Evolutionary conservation across 208 protist species (phyloP), one percentile per base, ranked within the genome.

Genomic region (Leishmania major): DNA sequence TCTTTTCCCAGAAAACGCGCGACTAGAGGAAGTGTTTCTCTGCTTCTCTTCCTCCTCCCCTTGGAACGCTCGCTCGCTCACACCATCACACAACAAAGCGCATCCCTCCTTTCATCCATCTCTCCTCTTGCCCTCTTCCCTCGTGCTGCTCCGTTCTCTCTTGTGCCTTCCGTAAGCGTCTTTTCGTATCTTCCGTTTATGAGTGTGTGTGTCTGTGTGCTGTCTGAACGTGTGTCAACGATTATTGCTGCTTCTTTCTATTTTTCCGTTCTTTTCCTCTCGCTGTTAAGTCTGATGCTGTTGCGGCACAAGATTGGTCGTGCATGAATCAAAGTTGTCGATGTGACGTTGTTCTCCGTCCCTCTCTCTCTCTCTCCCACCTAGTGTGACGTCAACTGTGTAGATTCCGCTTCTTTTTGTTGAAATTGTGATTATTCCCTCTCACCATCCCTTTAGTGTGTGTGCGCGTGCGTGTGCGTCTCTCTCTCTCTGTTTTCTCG

Each of bases 401-500:
- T 40, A 10, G 13, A 35, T 43, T 72, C 10, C 25, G 40, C 22
- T 49, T 72, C 67, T 49, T 49, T 31, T 45, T 47, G n/a, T 49
- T 31, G 8, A 28, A 6, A 11, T 19, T 45, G n/a, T 37, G 13
- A 47, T 72, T 22, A 37, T 0, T 72, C 35, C 66, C 11, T 70
- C 25, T 6, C 31, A 15, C 67, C 37, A 45, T 31, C 25, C 1
- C 78, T 77, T 51, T 49, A 6, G 22, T 22, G 60, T 35, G n/a
- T 72, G 43, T 43, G 35, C 37, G 37, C 75, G 66, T 37, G 66
- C 28, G 35, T 72, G 43, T 35, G 69, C 43, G 19, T 17, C 0
- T 11, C 25, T 13, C 53, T 62, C 31, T 1, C 51, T 75, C 5
- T 55, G 11, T 82, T 76, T 80, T 84, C 77, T 83, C 43, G 47